These are phyloP conservation scores for Kodamaea plutei DNA, from an alignment of 1,139 yeast genomes.

Conservation along the genomic window DNA sequence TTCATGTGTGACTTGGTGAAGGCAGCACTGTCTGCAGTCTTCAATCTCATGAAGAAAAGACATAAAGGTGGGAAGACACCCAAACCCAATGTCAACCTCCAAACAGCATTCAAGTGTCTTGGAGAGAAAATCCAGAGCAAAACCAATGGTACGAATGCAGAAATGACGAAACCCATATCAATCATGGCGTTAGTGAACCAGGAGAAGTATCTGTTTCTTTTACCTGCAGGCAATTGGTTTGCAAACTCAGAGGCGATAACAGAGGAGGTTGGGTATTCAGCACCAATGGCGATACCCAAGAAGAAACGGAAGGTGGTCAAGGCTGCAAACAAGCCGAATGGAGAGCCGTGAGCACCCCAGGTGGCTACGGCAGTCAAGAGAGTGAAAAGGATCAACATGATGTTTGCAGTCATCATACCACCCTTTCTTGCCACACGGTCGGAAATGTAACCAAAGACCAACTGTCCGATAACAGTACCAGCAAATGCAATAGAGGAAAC, in stretches of 20 bases:
- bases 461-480: conserved; percentile 49
- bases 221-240: conserved; percentile 69
- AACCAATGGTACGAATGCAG: conserved; percentile 84
- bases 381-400: conserved; percentile 46
- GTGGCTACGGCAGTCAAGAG: conserved; percentile 62
- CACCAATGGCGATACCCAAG: conserved; percentile 81
- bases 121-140: conserved; percentile 76
- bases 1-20: conserved; percentile 71
- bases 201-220: conserved; percentile 82
- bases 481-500: conserved; percentile 49
- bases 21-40: conserved; percentile 67
- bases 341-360: conserved; percentile 67
- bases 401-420: conserved; percentile 43
- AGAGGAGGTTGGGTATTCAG: conserved; percentile 91
- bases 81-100: conserved; percentile 89
- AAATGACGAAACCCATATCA: conserved; percentile 79
- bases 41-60: conserved; percentile 71
- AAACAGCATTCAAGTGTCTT: conserved; percentile 70
- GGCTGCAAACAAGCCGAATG: conserved; percentile 73
- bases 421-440: conserved; percentile 48
- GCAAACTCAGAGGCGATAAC: conserved; percentile 94
- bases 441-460: conserved; percentile 39
- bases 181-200: conserved; percentile 90
- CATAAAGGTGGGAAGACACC: conserved; percentile 90
- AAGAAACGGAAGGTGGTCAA: conserved; percentile 82